These are phyloP conservation scores for Bothriochloa decipiens DNA, from an alignment of 176 grass and related monocot species.

Conservation along the genomic window DNA sequence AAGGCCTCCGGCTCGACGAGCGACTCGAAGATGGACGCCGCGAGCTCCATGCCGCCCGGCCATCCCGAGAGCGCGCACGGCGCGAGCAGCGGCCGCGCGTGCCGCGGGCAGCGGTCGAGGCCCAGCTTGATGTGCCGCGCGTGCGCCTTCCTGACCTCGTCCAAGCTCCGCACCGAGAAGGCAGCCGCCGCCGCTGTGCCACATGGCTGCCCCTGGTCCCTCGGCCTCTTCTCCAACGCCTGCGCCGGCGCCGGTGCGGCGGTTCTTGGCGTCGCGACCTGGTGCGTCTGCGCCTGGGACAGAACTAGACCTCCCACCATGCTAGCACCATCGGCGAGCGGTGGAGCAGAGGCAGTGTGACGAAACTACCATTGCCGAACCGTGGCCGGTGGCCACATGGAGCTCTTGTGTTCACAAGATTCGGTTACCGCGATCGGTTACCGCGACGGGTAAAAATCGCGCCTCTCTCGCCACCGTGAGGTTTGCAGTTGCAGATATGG, in stretches of 20 bases:
- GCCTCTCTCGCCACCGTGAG: background rate
- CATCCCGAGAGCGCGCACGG: constrained; percentile 65
- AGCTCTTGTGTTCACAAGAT: constrained; percentile 24
- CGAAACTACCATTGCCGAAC: constrained; percentile 21
- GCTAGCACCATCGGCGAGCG: constrained; percentile 37
- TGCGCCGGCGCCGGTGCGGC: background rate
- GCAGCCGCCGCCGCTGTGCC: constrained; percentile 22
- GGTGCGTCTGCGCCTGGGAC: constrained; percentile 49
- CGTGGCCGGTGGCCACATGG: constrained; percentile 29
- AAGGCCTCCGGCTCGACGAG: constrained; percentile 66
- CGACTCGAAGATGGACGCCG: constrained; percentile 62
- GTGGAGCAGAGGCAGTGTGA: background rate
- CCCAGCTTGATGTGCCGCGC: constrained; percentile 66
- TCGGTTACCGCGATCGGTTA: constrained; percentile 17
- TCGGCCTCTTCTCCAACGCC: constrained; percentile 34
- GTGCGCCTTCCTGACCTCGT: constrained; percentile 60
- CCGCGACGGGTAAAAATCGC: constrained; percentile 24
- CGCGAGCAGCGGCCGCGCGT: constrained; percentile 59
- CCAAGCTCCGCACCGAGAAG: constrained; percentile 37
- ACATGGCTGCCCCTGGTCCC: constrained; percentile 43
- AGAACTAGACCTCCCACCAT: constrained; percentile 64
- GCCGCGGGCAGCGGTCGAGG: constrained; percentile 52
- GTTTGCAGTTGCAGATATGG: constrained; percentile 15
- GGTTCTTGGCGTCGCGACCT: constrained; percentile 42
- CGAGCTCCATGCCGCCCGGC: constrained; percentile 70